Conservation (phyloP, 2,329 filamentous ascomycete genomes). For the Lachnellula suecica region DNA sequence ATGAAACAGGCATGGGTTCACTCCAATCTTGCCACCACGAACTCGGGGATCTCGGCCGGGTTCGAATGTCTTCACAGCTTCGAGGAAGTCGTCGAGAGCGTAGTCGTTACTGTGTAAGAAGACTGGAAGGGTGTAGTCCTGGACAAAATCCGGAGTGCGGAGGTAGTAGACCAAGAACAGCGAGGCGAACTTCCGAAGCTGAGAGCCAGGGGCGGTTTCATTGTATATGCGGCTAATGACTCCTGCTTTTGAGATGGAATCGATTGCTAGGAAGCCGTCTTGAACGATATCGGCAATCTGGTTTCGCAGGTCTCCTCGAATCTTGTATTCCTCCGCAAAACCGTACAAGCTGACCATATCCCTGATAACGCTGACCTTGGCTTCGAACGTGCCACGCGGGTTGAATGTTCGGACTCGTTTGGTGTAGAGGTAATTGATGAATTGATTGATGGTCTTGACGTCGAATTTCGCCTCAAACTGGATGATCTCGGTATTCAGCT, state of each 20-base stretch:
- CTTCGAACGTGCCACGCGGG: not conserved
- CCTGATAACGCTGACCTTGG: conserved; percentile 3
- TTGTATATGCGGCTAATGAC: conserved; percentile 11
- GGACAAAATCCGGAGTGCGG: not conserved
- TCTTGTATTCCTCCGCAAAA: conserved; percentile 14
- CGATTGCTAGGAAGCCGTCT: conserved; percentile 17
- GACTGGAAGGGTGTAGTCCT: conserved; percentile 4
- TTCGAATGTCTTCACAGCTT: conserved; percentile 3
- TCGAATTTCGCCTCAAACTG: not conserved
- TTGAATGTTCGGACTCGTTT: conserved; percentile 11
- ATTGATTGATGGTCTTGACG: conserved; percentile 18
- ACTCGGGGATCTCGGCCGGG: conserved; percentile 20
- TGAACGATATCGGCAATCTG: conserved; percentile 25
- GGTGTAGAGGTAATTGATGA: conserved; percentile 20
- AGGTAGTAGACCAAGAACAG: conserved; percentile 9
- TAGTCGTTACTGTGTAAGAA: conserved; percentile 9
- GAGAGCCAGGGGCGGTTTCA: conserved; percentile 4
- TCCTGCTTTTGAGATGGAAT: conserved; percentile 6
- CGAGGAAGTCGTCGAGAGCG: conserved; percentile 17
- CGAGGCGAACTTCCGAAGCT: conserved; percentile 20
- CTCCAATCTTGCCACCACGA: conserved; percentile 12
- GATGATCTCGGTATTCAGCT: too few relatives aligned
- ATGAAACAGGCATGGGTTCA: conserved; percentile 16
- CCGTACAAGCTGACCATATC: conserved; percentile 20
- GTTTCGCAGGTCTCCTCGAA: conserved; percentile 15